Conservation (phyloP, 1,284 basidiomycete genomes). For the Boletus sp. region DNA sequence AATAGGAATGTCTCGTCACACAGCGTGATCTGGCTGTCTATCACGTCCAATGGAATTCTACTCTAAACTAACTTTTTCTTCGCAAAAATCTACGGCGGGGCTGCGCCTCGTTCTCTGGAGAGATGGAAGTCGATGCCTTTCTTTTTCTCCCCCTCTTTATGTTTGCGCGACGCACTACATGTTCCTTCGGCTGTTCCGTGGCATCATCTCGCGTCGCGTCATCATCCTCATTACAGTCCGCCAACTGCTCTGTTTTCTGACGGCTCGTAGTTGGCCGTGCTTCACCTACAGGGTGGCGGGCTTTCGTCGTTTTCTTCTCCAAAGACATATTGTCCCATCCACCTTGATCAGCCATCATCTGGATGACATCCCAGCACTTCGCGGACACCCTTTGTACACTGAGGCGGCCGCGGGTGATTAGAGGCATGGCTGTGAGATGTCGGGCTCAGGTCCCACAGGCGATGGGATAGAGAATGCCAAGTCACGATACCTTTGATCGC, state of each 20-base stretch:
- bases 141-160: constrained; percentile 22
- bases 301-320: constrained; percentile 74
- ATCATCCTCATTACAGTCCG: constrained; percentile 62
- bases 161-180: constrained; percentile 45
- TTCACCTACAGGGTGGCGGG: constrained; percentile 47
- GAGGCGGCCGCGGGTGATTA: constrained; percentile 80
- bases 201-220: constrained; percentile 53
- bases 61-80: constrained; percentile 10
- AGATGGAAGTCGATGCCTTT: constrained; percentile 11
- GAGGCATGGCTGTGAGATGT: constrained; percentile 58
- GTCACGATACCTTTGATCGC: constrained; percentile 55
- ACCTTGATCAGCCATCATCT: constrained; percentile 66
- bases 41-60: too few relatives aligned
- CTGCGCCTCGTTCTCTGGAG: constrained; percentile 6
- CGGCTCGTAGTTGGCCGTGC: constrained; percentile 43
- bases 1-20: constrained; percentile 14
- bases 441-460: not conserved
- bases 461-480: constrained; percentile 1
- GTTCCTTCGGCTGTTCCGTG: constrained; percentile 63
- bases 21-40: not conserved
- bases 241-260: constrained; percentile 76
- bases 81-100: constrained; percentile 26
- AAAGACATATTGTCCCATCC: constrained; percentile 55
- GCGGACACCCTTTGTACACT: constrained; percentile 81
- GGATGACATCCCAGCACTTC: constrained; percentile 68